A percentile compares a stretch with the other conserved stretches of the same genome.
phyloP scores from a whole-genome alignment of 345 rosid genomes.

The Syzygium aqueum region DNA sequence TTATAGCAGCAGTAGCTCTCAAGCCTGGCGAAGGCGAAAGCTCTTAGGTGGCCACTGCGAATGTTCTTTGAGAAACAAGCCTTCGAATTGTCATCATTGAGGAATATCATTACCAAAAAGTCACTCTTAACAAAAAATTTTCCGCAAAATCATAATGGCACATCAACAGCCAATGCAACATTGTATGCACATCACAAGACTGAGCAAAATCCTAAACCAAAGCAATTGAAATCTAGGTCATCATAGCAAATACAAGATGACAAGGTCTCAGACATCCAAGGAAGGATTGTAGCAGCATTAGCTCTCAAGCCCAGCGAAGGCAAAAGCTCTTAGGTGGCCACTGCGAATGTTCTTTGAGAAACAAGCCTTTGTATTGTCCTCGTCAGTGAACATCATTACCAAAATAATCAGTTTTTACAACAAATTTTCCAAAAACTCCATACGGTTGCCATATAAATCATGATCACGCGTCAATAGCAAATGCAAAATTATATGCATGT shows the following conservation, averaged over 20 bases:
- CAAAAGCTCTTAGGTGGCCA: not conserved
- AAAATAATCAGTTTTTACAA: too few relatives aligned
- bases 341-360: not conserved
- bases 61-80: conserved; percentile 22
- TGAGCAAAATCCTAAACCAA: not conserved
- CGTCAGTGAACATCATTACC: not conserved
- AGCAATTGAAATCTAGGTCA: not conserved
- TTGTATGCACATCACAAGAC: not conserved
- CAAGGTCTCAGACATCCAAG: not conserved
- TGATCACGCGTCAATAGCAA: not conserved
- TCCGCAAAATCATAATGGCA: not conserved
- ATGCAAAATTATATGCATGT: too few relatives aligned
- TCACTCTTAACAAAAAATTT: not conserved
- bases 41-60: conserved; percentile 92
- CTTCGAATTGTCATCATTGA: not conserved
- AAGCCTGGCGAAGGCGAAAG: conserved; percentile 61
- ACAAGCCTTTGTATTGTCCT: not conserved
- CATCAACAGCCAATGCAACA: not conserved
- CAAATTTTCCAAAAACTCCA: too few relatives aligned
- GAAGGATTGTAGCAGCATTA: not conserved
- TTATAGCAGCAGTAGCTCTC: conserved; percentile 47
- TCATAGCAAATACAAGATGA: not conserved
- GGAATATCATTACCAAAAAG: not conserved
- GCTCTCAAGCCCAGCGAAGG: not conserved
- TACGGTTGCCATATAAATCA: not conserved